phyloP scores from a whole-genome alignment of 1,284 basidiomycete genomes.

The Fereydounia khargensis region DNA sequence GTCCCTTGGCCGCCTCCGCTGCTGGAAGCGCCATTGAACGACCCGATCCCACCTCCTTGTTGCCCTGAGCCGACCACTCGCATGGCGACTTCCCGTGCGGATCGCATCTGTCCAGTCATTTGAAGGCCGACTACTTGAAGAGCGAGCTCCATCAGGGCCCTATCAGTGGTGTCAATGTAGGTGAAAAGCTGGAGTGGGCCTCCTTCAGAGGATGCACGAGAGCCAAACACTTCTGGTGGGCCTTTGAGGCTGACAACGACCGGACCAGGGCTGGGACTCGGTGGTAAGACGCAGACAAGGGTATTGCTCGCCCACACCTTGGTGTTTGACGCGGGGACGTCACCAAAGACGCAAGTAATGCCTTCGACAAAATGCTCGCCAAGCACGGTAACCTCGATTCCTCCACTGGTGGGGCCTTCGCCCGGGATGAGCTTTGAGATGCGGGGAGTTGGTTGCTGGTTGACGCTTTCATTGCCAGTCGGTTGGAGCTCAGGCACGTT shows the following conservation, averaged over 20 bases:
- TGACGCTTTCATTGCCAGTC: background rate
- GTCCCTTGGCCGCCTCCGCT: constrained; percentile 6
- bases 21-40: background rate
- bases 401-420: constrained; percentile 76
- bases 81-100: constrained; percentile 80
- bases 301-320: constrained; percentile 91
- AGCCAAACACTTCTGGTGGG: constrained; percentile 16
- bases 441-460: constrained; percentile 41
- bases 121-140: constrained; percentile 90
- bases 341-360: constrained; percentile 79
- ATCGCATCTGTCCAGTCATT: constrained; percentile 92
- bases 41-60: constrained; percentile 3
- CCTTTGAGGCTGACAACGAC: constrained; percentile 77
- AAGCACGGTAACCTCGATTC: constrained; percentile 89
- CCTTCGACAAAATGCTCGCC: constrained; percentile 68
- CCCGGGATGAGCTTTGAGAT: constrained; percentile 67
- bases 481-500: background rate
- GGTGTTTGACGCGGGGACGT: constrained; percentile 75
- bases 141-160: constrained; percentile 90
- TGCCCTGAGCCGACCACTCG: constrained; percentile 57
- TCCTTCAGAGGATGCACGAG: constrained; percentile 59
- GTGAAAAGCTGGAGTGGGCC: constrained; percentile 63
- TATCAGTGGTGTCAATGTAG: constrained; percentile 85
- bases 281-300: constrained; percentile 86
- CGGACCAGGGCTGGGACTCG: constrained; percentile 75